Base-by-base conservation (phyloP, 176 grass and related monocot genomes). In the maize (Zea mays) region DNA sequence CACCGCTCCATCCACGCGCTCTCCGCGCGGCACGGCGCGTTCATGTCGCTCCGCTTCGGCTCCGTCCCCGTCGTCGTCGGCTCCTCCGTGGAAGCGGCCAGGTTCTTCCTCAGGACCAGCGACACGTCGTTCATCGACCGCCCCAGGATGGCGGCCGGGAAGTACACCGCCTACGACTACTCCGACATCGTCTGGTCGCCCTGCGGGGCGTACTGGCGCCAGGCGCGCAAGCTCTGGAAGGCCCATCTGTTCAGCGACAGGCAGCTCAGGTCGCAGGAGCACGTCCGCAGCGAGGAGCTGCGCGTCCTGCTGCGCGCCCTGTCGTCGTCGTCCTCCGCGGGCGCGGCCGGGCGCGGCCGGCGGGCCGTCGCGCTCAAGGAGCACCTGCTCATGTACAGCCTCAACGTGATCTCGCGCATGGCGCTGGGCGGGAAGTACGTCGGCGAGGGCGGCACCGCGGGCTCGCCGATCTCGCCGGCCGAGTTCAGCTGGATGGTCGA, bases 401-500 rank as follows among this genome's bases (percentile, higher is more conserved):
- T 71, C 10, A 50, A 36, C 45, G 68, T 71, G 68, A 35, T 71
- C 43, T 71, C 68, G 21, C 76, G 89, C 11, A 88, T 88, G 89
- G 89, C 87, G 64, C 43, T 88, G 50, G 85, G 89, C 15, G 75
- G 84, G 61, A 91, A 85, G 61, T 91, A 88, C 70, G 27, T 85
- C 37, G 77, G 74, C 37, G 43, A 20, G 13, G 46, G 47, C 27
- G 10, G 1, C 19, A 5, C 38, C 38, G 46, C 6, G 0, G 71
- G 45, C 20, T 57, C 78, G 8, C 69, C 81, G 34, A 62, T 84
- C 44, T 74, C 89, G 19, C 89, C 85, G 19, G 78, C 61, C 27
- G 85, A 91, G 68, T 91, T 91, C 78, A 88, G 82, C 73, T 57
- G 9, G 68, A 91, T 91, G 85, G 52, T 91, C 1, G 85, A 85